Base-by-base conservation (phyloP, 768 basidiomycete species). In the Lentinula aciculospora region DNA sequence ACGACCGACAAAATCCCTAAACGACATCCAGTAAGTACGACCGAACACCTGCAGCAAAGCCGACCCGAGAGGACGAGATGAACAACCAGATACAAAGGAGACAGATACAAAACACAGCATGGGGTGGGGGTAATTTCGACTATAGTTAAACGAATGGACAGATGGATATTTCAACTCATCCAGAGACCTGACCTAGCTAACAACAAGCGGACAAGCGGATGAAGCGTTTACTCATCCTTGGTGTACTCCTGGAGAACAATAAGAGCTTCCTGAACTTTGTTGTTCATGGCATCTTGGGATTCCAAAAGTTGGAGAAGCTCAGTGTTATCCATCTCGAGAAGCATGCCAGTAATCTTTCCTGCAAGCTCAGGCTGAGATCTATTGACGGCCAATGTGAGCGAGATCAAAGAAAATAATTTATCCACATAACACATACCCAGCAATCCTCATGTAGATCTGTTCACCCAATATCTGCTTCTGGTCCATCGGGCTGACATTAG, bases 391-490 rank as follows among this genome's bases (percentile, higher is more conserved):
- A 45, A 64, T 46, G 58, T 25, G 46, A 47, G 55, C 60, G 6
- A 57, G 51, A 60, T 56, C 25, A 40, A n/a, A 13, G 36, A 48
- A 27, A 19, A 23, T 39, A 23, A 5, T 19, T 12, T 23, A 63
- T 28, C 2, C 32, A n/a, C n/a, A 36, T 56, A 49, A 58, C 37
- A 81, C 91, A 71, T 76, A 93, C 89, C 74, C 68, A 58, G 79
- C 82, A 63, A 98, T 95, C 69, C 84, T 88, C 82, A 96, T 87
- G 76, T 98, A 98, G 64, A 98, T 85, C 50, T 90, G 84, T 75
- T 99, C 97, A 64, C 97, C 97, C 48, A 99, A 81, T 89, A 98
- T 94, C 73, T 99, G 97, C 81, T 99, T 99, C 83, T 98, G 94
- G 73, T 98, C 96, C 66, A 85, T 79, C 21, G 92, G 76, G 48